Conservation (phyloP, 2,329 filamentous ascomycete genomes). For the Neofusicoccum sp. region DNA sequence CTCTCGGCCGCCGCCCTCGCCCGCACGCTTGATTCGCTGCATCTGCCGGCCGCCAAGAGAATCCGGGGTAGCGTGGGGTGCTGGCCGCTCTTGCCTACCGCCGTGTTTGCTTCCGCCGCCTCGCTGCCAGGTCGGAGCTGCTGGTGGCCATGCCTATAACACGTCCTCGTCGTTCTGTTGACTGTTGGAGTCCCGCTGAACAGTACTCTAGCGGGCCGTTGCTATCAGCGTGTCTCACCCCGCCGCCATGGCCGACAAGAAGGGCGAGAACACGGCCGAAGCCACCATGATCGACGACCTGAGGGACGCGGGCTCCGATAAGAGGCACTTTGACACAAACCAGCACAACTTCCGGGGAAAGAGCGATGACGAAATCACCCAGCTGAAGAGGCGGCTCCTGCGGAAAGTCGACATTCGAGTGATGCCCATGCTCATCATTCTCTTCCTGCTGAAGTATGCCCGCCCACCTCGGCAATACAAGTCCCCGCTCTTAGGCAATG, state of each 20-base stretch:
- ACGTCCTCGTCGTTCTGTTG: neutral
- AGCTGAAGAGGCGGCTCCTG: constrained; percentile 26
- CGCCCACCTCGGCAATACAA: neutral
- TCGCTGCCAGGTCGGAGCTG: neutral
- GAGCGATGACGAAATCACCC: neutral
- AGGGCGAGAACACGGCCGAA: neutral
- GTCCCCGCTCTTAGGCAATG: too few relatives aligned
- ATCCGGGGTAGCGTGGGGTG: constrained; percentile 7
- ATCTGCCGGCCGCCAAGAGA: constrained; percentile 4
- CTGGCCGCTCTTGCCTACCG: neutral
- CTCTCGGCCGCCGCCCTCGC: constrained; percentile 1
- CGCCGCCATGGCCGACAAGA: constrained; percentile 5
- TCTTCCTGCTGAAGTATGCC: constrained; percentile 31
- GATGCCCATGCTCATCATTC: constrained; percentile 29
- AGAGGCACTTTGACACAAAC: neutral
- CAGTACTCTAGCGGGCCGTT: neutral
- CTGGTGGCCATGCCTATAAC: neutral
- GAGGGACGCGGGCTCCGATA: neutral
- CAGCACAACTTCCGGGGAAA: constrained; percentile 3
- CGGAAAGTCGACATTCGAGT: constrained; percentile 30
- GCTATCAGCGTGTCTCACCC: too few relatives aligned
- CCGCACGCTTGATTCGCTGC: constrained; percentile 4
- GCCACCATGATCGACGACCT: constrained; percentile 12
- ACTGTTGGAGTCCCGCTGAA: neutral
- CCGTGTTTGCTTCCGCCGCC: neutral